phyloP scores from a whole-genome alignment of 176 grass and related monocot genomes.

The Lolium rigidum region DNA sequence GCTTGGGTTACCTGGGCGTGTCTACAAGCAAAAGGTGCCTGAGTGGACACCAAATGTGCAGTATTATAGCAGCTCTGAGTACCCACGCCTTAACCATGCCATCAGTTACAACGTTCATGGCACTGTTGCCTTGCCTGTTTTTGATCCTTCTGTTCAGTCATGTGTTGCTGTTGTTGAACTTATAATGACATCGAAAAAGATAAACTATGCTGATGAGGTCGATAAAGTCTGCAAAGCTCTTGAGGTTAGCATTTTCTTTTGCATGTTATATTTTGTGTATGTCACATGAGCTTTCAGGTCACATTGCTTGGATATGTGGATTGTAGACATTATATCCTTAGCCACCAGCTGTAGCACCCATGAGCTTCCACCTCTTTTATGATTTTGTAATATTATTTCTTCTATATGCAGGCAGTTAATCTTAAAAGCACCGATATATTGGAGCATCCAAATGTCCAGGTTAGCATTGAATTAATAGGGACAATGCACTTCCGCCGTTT shows the following conservation, averaged over 20 bases:
- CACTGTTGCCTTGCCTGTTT: slow-evolving; percentile 92
- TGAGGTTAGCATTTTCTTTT: slow-evolving; percentile 62
- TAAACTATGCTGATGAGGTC: slow-evolving; percentile 87
- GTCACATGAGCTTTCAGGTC: slow-evolving; percentile 16
- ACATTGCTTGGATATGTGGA: slow-evolving; percentile 22
- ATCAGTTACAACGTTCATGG: slow-evolving; percentile 89
- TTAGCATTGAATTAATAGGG: slow-evolving; percentile 36
- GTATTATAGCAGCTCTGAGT: slow-evolving; percentile 88
- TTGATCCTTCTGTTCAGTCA: slow-evolving; percentile 70
- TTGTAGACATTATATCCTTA: slow-evolving; percentile 17
- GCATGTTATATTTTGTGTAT: neutral
- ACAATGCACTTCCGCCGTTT: neutral
- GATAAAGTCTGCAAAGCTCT: slow-evolving; percentile 99
- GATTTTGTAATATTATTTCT: slow-evolving; percentile 32
- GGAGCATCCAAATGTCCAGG: slow-evolving; percentile 85
- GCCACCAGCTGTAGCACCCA: neutral
- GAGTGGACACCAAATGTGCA: slow-evolving; percentile 99
- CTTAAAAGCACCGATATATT: slow-evolving; percentile 90
- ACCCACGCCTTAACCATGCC: slow-evolving; percentile 84
- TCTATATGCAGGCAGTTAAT: slow-evolving; percentile 80
- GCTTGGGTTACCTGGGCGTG: slow-evolving; percentile 88
- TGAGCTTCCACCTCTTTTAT: neutral
- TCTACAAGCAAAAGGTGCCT: slow-evolving; percentile 87
- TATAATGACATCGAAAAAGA: slow-evolving; percentile 97
- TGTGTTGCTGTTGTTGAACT: slow-evolving; percentile 96